phyloP scores from a whole-genome alignment of 1,284 basidiomycete genomes.

The Hypsizygus ulmarius region DNA sequence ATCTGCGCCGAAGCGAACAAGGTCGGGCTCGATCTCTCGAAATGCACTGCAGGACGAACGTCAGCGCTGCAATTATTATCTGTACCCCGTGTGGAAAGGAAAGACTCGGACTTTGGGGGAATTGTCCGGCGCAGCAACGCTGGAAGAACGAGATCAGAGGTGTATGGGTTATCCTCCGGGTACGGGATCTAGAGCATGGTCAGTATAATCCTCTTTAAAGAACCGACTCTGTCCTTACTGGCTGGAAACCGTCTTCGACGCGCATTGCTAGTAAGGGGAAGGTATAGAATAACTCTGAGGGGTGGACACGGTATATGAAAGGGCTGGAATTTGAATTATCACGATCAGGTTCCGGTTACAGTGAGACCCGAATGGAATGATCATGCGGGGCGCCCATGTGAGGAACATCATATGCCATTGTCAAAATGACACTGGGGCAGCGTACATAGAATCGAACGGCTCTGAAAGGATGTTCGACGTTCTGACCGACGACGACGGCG shows the following conservation, averaged over 20 bases:
- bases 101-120: constrained; percentile 37
- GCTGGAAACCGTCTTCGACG: constrained; percentile 64
- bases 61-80: too few relatives aligned
- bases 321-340: neutral
- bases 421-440: neutral
- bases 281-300: neutral
- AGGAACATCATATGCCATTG: neutral
- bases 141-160: constrained; percentile 57
- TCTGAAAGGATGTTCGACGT: neutral
- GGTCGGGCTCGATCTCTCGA: constrained; percentile 48
- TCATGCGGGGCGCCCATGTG: neutral
- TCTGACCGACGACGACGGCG: neutral
- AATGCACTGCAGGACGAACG: constrained; percentile 31
- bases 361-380: neutral
- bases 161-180: constrained; percentile 57
- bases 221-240: constrained; percentile 32
- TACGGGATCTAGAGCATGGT: constrained; percentile 32
- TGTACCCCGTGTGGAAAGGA: neutral
- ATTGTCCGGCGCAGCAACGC: constrained; percentile 53
- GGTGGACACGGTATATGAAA: neutral
- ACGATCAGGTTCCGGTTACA: constrained; percentile 5
- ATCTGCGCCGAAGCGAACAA: constrained; percentile 53
- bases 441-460: too few relatives aligned
- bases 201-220: neutral
- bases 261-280: constrained; percentile 41